Conservation (phyloP, 495 filamentous ascomycete species). For the Aspergillus heteromorphus region DNA sequence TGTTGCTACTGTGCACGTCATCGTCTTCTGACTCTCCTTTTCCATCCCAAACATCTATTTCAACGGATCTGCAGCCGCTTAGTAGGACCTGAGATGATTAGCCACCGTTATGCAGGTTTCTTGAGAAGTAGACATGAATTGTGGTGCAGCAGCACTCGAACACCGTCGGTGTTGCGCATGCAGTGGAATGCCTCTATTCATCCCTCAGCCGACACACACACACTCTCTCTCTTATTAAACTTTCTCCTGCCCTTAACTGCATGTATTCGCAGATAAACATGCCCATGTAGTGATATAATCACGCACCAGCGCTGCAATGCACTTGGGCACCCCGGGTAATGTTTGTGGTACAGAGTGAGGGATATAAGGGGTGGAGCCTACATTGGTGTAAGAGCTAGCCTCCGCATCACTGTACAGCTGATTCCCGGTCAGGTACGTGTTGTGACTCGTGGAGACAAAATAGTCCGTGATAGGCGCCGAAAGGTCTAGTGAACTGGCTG, state of each 20-base stretch:
- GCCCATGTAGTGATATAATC: no score
- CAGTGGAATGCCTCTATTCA: no score
- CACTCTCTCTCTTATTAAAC: no score
- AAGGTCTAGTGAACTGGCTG: slow-evolving; percentile 42
- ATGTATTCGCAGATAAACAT: background rate
- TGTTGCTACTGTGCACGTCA: slow-evolving; percentile 21
- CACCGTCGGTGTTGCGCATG: no score
- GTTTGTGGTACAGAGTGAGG: background rate
- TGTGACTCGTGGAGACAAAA: slow-evolving; percentile 89
- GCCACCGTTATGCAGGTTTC: background rate
- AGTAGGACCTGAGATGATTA: slow-evolving; percentile 50
- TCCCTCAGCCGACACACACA: no score
- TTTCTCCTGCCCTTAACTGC: background rate
- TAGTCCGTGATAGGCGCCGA: slow-evolving; percentile 74
- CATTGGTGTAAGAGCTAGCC: slow-evolving; percentile 76
- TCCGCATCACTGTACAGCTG: slow-evolving; percentile 82
- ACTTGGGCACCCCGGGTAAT: background rate
- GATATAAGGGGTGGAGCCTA: slow-evolving; percentile 32
- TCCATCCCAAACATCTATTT: slow-evolving; percentile 95
- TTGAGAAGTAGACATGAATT: background rate
- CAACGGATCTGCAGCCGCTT: slow-evolving; percentile 84
- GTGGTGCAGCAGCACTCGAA: background rate
- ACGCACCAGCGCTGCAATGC: no score
- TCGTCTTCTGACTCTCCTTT: slow-evolving; percentile 41
- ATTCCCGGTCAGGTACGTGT: slow-evolving; percentile 90